These are phyloP conservation scores for Aspergillus hancockii DNA, from an alignment of 495 filamentous ascomycete species.

Conservation along the genomic window DNA sequence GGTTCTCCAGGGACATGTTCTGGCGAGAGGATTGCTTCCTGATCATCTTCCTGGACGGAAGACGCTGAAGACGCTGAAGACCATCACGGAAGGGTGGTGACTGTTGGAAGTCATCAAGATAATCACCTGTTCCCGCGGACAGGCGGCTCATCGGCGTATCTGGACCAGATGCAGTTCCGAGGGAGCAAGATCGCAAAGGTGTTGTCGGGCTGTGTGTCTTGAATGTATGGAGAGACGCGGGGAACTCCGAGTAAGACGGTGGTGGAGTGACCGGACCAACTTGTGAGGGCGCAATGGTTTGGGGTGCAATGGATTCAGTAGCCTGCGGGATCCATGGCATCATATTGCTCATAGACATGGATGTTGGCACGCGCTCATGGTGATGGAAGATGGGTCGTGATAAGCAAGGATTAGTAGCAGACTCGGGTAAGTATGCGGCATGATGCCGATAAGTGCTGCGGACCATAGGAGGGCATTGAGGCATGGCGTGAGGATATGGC, in stretches of 20 bases:
- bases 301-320: conserved; percentile 37
- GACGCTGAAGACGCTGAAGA: conserved; percentile 35
- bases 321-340: conserved; percentile 40
- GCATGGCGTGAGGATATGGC: conserved; percentile 40
- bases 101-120: conserved; percentile 40
- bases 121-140: conserved; percentile 36
- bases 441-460: conserved; percentile 41
- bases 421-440: conserved; percentile 41
- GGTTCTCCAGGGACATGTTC: conserved; percentile 41
- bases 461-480: conserved; percentile 40
- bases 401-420: conserved; percentile 43
- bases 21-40: conserved; percentile 43
- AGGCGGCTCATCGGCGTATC: conserved; percentile 43
- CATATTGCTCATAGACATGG: conserved; percentile 48
- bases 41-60: conserved; percentile 36
- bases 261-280: conserved; percentile 44
- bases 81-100: conserved; percentile 43
- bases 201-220: conserved; percentile 46
- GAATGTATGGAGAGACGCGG: conserved; percentile 36
- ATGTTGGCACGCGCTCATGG: conserved; percentile 40
- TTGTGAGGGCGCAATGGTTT: conserved; percentile 45
- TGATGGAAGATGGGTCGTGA: conserved; percentile 49
- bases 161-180: conserved; percentile 40
- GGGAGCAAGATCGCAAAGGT: conserved; percentile 41
- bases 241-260: conserved; percentile 44